Evolutionary conservation across 2,329 filamentous ascomycete genomes (phyloP).

Genomic region (Aspergillus awamori): DNA sequence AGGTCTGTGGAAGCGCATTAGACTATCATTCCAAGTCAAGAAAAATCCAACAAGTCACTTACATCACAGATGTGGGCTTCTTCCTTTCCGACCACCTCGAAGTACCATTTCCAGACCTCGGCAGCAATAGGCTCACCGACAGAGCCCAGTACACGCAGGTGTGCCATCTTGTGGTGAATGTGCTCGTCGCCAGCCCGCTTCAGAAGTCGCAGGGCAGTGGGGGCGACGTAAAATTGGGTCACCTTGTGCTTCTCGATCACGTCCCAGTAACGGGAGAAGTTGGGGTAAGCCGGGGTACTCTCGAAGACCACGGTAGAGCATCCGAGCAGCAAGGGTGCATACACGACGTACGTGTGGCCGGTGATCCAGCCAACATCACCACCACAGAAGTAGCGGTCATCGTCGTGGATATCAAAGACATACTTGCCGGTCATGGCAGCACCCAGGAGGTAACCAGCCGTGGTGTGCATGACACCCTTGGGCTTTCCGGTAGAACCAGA

Average conservation of each 20-base stretch:
- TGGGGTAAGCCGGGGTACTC: constrained; percentile 93
- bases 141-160: constrained; percentile 85
- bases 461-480: constrained; percentile 98
- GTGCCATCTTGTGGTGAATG: constrained; percentile 85
- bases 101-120: constrained; percentile 99
- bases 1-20: constrained; percentile 65
- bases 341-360: constrained; percentile 97
- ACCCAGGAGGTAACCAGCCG: constrained; percentile 90
- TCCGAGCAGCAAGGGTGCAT: constrained; percentile 89
- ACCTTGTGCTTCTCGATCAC: constrained; percentile 94
- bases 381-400: constrained; percentile 94
- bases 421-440: constrained; percentile 95
- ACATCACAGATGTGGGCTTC: constrained; percentile 93
- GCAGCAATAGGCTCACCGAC: constrained; percentile 97
- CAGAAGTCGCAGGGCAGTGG: constrained; percentile 86
- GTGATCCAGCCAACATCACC: constrained; percentile 99
- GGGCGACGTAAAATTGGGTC: constrained; percentile 97
- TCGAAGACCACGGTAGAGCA: constrained; percentile 96
- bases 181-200: constrained; percentile 95
- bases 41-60: constrained; percentile 49
- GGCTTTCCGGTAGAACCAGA: constrained; percentile 98
- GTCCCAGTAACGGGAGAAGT: constrained; percentile 99
- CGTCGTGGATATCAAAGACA: constrained; percentile 95
- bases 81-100: constrained; percentile 89
- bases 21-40: too few relatives aligned